A percentile compares a stretch with the other conserved stretches of the same genome.
Conservation (phyloP, 441 rosid species). For the Corymbia calophylla region DNA sequence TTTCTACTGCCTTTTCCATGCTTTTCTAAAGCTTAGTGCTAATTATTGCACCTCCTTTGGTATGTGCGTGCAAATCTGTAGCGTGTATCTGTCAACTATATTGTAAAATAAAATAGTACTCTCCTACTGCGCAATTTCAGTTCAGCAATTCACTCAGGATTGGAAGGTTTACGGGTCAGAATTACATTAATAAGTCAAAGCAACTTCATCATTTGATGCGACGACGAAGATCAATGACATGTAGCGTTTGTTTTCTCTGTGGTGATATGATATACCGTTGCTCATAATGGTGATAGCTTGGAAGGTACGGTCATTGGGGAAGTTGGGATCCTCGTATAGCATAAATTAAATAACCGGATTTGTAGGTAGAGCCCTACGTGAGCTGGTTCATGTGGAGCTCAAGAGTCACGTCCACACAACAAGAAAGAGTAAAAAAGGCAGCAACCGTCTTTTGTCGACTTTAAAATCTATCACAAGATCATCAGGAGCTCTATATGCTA, state of each 20-base stretch:
- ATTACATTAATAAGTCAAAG: background rate
- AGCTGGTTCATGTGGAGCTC: background rate
- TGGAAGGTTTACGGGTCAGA: background rate
- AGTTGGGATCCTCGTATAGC: background rate
- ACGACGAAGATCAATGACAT: background rate
- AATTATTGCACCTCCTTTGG: background rate
- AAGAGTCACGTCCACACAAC: background rate
- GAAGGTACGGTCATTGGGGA: background rate
- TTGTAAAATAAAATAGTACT: background rate
- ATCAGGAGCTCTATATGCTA: background rate
- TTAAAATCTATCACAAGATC: background rate
- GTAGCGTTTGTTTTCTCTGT: background rate
- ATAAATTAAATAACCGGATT: background rate
- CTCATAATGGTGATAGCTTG: background rate
- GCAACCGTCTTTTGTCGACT: background rate
- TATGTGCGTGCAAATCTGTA: background rate
- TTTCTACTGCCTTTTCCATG: background rate
- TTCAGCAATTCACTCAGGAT: background rate
- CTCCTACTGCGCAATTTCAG: background rate
- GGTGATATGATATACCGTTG: background rate
- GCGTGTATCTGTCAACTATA: background rate
- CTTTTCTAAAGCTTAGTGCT: background rate
- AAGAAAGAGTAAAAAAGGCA: background rate
- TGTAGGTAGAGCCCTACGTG: background rate
- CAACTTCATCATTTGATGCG: background rate